These are phyloP conservation scores for Scalesia atractyloides DNA, from an alignment of 129 eudicot genomes.

Conservation along the genomic window DNA sequence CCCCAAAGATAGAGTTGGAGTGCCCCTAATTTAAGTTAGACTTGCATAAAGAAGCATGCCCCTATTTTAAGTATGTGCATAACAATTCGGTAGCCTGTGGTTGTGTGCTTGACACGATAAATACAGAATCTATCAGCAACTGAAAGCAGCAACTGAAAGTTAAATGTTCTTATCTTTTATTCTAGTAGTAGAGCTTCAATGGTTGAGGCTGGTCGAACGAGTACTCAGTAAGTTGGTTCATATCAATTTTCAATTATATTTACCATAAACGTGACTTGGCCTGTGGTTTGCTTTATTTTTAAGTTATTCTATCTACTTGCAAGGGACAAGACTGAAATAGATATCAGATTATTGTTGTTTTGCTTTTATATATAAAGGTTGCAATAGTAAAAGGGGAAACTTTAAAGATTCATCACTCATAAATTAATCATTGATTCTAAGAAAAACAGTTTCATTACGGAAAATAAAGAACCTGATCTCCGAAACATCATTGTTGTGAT, in stretches of 20 bases:
- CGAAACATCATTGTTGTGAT: not conserved
- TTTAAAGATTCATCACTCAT: not conserved
- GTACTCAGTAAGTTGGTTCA: not conserved
- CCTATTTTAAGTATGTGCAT: not conserved
- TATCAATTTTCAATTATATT: slow-evolving; percentile 23
- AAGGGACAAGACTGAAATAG: not conserved
- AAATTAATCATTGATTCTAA: not conserved
- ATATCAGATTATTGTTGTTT: slow-evolving; percentile 1
- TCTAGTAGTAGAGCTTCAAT: not conserved
- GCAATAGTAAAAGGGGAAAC: not conserved
- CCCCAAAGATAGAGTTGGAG: no score
- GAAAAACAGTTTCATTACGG: not conserved
- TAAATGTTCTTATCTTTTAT: not conserved
- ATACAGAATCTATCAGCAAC: not conserved
- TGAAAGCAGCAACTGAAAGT: not conserved
- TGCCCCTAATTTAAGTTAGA: no score
- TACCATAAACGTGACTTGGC: slow-evolving; percentile 3
- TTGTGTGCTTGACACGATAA: not conserved
- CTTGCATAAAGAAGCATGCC: no score
- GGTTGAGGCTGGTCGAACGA: slow-evolving; percentile 4
- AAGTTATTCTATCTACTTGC: not conserved
- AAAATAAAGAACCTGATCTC: slow-evolving; percentile 17
- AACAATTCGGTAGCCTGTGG: not conserved
- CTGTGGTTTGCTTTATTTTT: not conserved
- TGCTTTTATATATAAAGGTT: not conserved